A percentile compares a stretch with the other conserved stretches of the same genome.
Evolutionary conservation across 2,329 filamentous ascomycete genomes (phyloP).

Genomic region (Dothidotthia symphoricarpi): DNA sequence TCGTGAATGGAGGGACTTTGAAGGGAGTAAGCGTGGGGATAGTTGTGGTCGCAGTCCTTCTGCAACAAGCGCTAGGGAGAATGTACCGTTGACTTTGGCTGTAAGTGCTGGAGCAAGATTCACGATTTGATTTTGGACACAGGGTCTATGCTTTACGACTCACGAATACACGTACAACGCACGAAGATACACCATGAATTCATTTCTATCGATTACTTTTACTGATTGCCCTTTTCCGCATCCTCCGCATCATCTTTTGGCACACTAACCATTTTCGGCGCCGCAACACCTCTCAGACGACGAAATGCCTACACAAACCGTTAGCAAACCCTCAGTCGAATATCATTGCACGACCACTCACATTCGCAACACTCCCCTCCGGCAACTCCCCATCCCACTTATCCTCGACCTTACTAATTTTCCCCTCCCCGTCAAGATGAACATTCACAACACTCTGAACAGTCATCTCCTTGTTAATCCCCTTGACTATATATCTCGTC

Average conservation of each 20-base stretch:
- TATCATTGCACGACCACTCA: conserved; percentile 42
- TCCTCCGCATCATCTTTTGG: conserved; percentile 56
- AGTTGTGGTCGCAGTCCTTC: conserved; percentile 13
- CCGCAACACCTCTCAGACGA: conserved; percentile 52
- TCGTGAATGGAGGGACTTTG: conserved; percentile 30
- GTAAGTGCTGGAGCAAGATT: background rate
- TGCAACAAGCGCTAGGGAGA: conserved; percentile 29
- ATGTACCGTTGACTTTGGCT: conserved; percentile 17
- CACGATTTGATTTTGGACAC: too few species aligned
- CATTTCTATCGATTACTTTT: background rate
- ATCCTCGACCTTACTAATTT: conserved; percentile 55
- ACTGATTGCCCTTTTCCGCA: conserved; percentile 47
- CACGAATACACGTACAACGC: conserved; percentile 18
- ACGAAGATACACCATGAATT: conserved; percentile 9
- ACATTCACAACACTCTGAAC: conserved; percentile 53
- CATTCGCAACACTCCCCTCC: conserved; percentile 51
- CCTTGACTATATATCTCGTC: conserved; percentile 55
- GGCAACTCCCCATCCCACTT: conserved; percentile 56
- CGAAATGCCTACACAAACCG: conserved; percentile 48
- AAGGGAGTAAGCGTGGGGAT: conserved; percentile 19
- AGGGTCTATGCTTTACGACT: too few species aligned
- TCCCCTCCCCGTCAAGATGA: conserved; percentile 43
- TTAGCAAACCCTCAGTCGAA: conserved; percentile 25
- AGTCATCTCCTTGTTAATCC: conserved; percentile 51
- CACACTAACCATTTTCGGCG: conserved; percentile 53